A percentile compares a stretch with the other conserved stretches of the same genome.
Evolutionary conservation across 23 red algal genomes (phyloP).

Genomic region (Gracilaria domingensis): DNA sequence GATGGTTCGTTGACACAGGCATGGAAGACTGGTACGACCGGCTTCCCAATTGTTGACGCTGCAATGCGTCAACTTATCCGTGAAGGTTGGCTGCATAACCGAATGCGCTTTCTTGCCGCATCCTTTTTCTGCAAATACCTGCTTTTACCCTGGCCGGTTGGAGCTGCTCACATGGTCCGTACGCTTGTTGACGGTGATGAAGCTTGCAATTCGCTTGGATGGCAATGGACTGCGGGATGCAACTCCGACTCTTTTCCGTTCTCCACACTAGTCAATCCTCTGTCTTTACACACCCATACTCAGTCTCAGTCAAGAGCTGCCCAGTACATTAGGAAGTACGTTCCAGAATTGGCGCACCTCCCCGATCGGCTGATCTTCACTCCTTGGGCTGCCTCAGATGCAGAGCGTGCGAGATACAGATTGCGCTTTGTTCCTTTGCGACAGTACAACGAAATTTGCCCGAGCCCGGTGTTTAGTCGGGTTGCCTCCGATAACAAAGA

Average conservation of each 20-base stretch:
- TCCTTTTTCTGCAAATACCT: conserved; percentile 94
- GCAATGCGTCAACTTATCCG: conserved; percentile 90
- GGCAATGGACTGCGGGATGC: conserved; percentile 95
- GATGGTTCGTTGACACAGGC: conserved; percentile 33
- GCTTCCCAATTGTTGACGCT: conserved; percentile 98
- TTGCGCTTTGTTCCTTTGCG: conserved; percentile 6
- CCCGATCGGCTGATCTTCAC: conserved; percentile 78
- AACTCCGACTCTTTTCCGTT: conserved; percentile 89
- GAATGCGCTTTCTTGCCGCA: conserved; percentile 87
- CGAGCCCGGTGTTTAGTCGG: background rate
- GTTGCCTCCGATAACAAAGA: background rate
- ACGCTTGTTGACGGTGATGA: conserved; percentile 92
- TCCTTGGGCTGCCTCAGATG: conserved; percentile 79
- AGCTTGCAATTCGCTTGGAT: conserved; percentile 87
- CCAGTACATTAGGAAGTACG: conserved; percentile 79
- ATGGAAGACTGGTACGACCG: conserved; percentile 83
- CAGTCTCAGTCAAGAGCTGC: conserved; percentile 62
- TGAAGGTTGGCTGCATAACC: conserved; percentile 96
- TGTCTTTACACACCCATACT: conserved; percentile 56
- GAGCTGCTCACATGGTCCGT: conserved; percentile 74
- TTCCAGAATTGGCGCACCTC: conserved; percentile 80
- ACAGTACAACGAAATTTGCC: conserved; percentile 26
- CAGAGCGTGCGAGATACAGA: conserved; percentile 33
- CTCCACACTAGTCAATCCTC: conserved; percentile 90
- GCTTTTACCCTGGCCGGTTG: conserved; percentile 92